Evolutionary conservation across 148 eudicot genomes (phyloP), one percentile per base, ranked within the genome.

Genomic region (Agrostemma githago): DNA sequence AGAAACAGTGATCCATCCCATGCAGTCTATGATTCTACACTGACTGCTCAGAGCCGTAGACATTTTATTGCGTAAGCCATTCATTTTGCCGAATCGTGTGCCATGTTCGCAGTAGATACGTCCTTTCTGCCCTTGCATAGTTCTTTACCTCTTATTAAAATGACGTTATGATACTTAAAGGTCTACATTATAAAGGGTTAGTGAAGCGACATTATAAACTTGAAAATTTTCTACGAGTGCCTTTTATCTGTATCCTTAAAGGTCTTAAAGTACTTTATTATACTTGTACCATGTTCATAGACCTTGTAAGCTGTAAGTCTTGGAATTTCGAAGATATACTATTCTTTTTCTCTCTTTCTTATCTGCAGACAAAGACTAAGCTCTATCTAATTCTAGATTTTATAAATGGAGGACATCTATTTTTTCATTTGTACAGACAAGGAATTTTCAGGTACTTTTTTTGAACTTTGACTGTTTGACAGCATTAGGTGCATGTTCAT

Each of bases 351-450:
- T 72, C 64, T 66, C 39, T 69, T 58, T 46, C 44, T 68, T 48
- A 37, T 53, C 66, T 62, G 83, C 97, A 92, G 97, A 92, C 97
- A 2, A 92, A 87, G 79, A 87, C 97, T 8, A 92, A 90, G 87
- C 88, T 92, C 81, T 92, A 92, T 78, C 80, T 91, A 68, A 92
- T 92, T 70, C 83, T 92, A 80, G 97, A 92, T 81, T 92, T 92
- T 72, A 82, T 92, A 60, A 92, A 92, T 78, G 95, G 97, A 71
- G 97, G 97, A 10, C 97, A 92, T 82, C 89, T 92, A 46, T 92
- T 92, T 75, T 92, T 73, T 77, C 97, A 92, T 85, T 86, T 92
- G 41, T 92, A 92, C 82, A 80, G 97, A 68, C 97, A 92, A 68
- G 82, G 89, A 53, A 83, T 92, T 58, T 92, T 92, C 89, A 92